phyloP scores from a whole-genome alignment of 768 basidiomycete genomes.

The Boletus vermiculosoides region DNA sequence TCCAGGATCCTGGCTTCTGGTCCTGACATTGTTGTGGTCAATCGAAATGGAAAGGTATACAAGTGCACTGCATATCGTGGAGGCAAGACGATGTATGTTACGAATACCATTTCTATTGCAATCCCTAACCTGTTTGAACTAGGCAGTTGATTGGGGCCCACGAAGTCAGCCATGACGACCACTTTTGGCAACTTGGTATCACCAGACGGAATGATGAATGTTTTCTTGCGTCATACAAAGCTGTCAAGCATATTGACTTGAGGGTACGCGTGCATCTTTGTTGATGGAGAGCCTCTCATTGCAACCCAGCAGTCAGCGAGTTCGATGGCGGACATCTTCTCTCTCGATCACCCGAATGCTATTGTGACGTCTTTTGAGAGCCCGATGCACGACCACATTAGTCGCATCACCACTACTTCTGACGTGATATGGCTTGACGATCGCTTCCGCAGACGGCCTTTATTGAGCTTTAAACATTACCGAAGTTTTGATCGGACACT shows the following conservation, averaged over 20 bases:
- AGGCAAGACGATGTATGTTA: slow-evolving; percentile 41
- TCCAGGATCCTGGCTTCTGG: slow-evolving; percentile 38
- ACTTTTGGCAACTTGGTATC: slow-evolving; percentile 54
- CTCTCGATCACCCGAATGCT: slow-evolving; percentile 33
- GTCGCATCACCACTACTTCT: slow-evolving; percentile 58
- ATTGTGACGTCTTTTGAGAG: slow-evolving; percentile 56
- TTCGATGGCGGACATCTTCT: slow-evolving; percentile 34
- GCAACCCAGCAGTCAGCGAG: slow-evolving; percentile 30
- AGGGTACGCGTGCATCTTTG: slow-evolving; percentile 43
- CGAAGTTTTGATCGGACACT: slow-evolving; percentile 62
- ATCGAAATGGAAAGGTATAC: slow-evolving; percentile 53
- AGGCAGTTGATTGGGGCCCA: slow-evolving; percentile 23
- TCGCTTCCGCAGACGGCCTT: slow-evolving; percentile 53
- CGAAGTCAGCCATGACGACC: slow-evolving; percentile 21
- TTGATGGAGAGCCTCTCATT: slow-evolving; percentile 5
- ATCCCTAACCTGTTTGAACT: neutral
- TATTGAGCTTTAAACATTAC: slow-evolving; percentile 61
- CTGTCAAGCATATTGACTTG: slow-evolving; percentile 49
- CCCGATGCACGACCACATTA: slow-evolving; percentile 39
- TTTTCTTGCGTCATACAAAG: slow-evolving; percentile 47
- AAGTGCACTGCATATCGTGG: slow-evolving; percentile 40
- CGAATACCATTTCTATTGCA: neutral
- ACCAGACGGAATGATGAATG: slow-evolving; percentile 37
- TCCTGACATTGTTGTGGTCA: slow-evolving; percentile 43
- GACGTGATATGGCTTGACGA: slow-evolving; percentile 71